Evolutionary conservation across 2,329 filamentous ascomycete genomes (phyloP).

Genomic region (Verticillium nonalfalfae): DNA sequence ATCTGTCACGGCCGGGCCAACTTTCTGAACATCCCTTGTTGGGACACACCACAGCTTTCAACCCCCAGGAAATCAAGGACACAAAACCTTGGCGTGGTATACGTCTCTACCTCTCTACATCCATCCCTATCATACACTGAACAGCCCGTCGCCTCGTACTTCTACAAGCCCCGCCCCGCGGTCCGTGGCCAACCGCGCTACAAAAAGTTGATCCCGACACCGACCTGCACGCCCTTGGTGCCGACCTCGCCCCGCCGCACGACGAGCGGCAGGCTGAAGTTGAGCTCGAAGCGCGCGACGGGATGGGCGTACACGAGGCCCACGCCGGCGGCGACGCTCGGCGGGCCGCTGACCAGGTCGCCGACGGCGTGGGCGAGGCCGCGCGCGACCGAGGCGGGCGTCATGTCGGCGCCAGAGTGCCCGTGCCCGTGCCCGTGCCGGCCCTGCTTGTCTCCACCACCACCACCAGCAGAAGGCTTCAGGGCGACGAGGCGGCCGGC

Average conservation of each 20-base stretch:
- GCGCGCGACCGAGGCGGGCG: slow-evolving; percentile 37
- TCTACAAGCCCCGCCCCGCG: too few species aligned
- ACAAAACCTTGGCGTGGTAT: too few species aligned
- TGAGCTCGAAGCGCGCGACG: slow-evolving; percentile 88
- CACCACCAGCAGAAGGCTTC: slow-evolving; percentile 22
- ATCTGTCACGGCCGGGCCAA: too few species aligned
- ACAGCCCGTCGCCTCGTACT: too few species aligned
- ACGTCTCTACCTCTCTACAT: neutral
- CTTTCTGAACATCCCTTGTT: too few species aligned
- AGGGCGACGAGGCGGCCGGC: slow-evolving; percentile 79
- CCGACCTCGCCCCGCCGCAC: slow-evolving; percentile 77
- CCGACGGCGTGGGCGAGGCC: slow-evolving; percentile 56
- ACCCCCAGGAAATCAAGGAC: too few species aligned
- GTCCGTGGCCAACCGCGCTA: slow-evolving; percentile 44
- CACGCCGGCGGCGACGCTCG: slow-evolving; percentile 79
- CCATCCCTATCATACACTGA: neutral
- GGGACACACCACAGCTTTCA: too few species aligned
- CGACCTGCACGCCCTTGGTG: slow-evolving; percentile 87
- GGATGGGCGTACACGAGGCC: slow-evolving; percentile 94
- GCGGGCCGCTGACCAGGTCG: slow-evolving; percentile 68
- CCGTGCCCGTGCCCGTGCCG: neutral
- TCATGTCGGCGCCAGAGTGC: slow-evolving; percentile 21
- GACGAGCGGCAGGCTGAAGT: slow-evolving; percentile 85
- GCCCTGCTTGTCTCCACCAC: too few species aligned
- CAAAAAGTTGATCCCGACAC: slow-evolving; percentile 94